phyloP scores from a whole-genome alignment of 768 basidiomycete genomes.

The Suillus spraguei region DNA sequence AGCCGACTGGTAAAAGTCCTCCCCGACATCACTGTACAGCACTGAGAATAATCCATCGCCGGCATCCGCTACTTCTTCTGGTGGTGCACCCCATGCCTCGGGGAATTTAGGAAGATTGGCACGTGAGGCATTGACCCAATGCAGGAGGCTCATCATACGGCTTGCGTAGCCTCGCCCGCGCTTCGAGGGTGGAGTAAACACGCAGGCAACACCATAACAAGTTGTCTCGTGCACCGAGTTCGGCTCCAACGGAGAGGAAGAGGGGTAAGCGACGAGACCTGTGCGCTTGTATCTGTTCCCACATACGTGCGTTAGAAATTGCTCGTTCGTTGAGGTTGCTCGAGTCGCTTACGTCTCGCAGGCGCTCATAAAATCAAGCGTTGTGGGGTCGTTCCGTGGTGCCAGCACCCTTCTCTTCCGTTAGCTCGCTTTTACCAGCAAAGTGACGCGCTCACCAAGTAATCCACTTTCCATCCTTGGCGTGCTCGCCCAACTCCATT shows the following conservation, averaged over 20 bases:
- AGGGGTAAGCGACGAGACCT: slow-evolving; percentile 33
- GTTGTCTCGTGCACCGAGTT: slow-evolving; percentile 32
- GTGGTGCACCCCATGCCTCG: slow-evolving; percentile 44
- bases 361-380: slow-evolving; percentile 56
- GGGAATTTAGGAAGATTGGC: slow-evolving; percentile 40
- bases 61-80: slow-evolving; percentile 33
- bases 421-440: not conserved
- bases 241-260: slow-evolving; percentile 10
- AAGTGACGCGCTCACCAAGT: slow-evolving; percentile 45
- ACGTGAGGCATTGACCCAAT: slow-evolving; percentile 50
- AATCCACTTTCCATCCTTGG: slow-evolving; percentile 45
- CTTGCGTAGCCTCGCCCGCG: slow-evolving; percentile 58
- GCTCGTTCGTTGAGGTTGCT: slow-evolving; percentile 4
- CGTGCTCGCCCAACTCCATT: slow-evolving; percentile 45
- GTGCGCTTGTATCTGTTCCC: slow-evolving; percentile 37
- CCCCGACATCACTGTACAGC: slow-evolving; percentile 57
- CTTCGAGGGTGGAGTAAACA: slow-evolving; percentile 53
- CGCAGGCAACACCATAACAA: slow-evolving; percentile 57
- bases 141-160: slow-evolving; percentile 69
- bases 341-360: slow-evolving; percentile 57
- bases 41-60: slow-evolving; percentile 49
- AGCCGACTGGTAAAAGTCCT: slow-evolving; percentile 45
- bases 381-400: slow-evolving; percentile 46
- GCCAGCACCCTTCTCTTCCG: slow-evolving; percentile 53
- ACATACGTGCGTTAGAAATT: slow-evolving; percentile 20